Base-by-base conservation (phyloP, 2,329 filamentous ascomycete species). In the Tolypocladium pustulatum region DNA sequence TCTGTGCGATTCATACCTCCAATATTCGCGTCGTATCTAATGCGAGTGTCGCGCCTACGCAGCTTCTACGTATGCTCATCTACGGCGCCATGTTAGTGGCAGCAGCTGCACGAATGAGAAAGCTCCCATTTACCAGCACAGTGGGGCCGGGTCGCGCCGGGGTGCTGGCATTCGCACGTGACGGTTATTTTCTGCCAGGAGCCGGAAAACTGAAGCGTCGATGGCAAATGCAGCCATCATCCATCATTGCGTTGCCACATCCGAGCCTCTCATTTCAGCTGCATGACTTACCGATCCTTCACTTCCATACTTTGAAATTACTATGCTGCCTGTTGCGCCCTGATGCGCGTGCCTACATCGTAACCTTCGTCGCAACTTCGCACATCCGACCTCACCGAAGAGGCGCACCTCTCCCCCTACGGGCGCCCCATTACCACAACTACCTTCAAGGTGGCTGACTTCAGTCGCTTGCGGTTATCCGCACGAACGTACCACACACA, bases 401-500 rank as follows among this genome's bases (percentile, higher is more conserved):
- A n/a, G 53, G 15, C 22, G 15, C 41, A 46, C 2, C 41, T n/a
- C 8, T 51, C 38, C 4, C 22, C 20, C 20, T n/a, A 8, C 6
- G 38, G 38, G 49, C 59, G 43, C 51, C 60, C 30, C 41, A 13
- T 27, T 32, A 3, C n/a, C 38, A 57, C 56, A 53, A 63, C 62
- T 61, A 53, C 60, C 65, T 61, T 62, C 66, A 72, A 70, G 61
- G 65, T 74, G 72, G 72, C 72, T 64, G 63, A 63, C 61, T 59
- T 69, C 59, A 72, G 72, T 64, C 70, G 73, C 65, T 69, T 72
- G 71, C 76, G 78, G 73, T 70, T 74, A 65, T 70, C 72, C 68
- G 73, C 75, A 69, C 72, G 73, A 69, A 75, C 76, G 75, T 66
- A 71, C 58, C 66, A 67, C 61, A 71, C 59, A 67, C 62, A 62